These are phyloP conservation scores for Turnera subulata DNA, from an alignment of 345 rosid species.

Conservation along the genomic window DNA sequence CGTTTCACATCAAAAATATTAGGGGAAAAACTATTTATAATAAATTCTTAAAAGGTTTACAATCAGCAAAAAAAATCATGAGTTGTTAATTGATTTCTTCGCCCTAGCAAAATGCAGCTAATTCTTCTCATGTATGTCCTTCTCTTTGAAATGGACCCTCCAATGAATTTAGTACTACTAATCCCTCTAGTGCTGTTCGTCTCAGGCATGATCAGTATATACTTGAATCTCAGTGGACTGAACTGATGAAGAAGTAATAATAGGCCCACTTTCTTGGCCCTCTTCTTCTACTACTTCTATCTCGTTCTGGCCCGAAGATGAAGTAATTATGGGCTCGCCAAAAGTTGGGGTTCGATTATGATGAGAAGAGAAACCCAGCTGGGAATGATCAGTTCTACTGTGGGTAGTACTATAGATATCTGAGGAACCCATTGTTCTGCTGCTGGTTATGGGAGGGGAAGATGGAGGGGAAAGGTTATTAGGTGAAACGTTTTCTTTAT, in stretches of 20 bases:
- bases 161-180: too few species aligned
- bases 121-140: too few species aligned
- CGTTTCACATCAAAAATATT: too few species aligned
- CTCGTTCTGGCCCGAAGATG: not conserved
- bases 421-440: not conserved
- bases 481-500: constrained; percentile 3
- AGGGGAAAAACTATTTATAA: too few species aligned
- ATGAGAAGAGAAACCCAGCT: constrained; percentile 15
- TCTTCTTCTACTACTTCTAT: constrained; percentile 6
- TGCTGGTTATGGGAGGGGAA: constrained; percentile 1
- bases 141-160: too few species aligned
- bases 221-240: not conserved
- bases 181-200: not conserved
- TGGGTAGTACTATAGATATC: not conserved
- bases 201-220: not conserved
- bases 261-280: constrained; percentile 3
- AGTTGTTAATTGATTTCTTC: too few species aligned
- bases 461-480: not conserved
- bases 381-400: not conserved
- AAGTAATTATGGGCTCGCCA: not conserved
- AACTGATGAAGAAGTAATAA: not conserved
- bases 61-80: too few species aligned
- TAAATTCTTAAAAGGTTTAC: too few species aligned
- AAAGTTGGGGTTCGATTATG: constrained; percentile 16
- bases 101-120: too few species aligned